Evolutionary conservation across 306 rosid genomes (phyloP).

Genomic region (Glycine tomentella): DNA sequence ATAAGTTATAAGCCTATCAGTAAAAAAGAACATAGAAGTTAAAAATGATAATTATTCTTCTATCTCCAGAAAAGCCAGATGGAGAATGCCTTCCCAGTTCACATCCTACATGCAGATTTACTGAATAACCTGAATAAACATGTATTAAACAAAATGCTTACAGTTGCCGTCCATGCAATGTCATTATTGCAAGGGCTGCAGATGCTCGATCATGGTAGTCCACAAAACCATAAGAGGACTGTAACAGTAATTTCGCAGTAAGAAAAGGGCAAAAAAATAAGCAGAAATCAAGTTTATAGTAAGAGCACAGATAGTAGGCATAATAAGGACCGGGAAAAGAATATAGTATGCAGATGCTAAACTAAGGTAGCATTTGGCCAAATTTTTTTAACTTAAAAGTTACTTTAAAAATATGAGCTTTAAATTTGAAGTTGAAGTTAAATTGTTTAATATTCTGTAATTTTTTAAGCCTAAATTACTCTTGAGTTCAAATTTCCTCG

Average conservation of each 20-base stretch:
- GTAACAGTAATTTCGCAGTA: constrained; percentile 39
- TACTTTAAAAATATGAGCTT: neutral
- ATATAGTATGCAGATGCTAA: constrained; percentile 29
- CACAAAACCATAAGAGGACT: constrained; percentile 75
- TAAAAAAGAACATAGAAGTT: neutral
- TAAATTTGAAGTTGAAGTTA: neutral
- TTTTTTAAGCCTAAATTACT: neutral
- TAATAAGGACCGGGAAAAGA: constrained; percentile 14
- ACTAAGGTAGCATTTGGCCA: neutral
- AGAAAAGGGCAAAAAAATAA: constrained; percentile 15
- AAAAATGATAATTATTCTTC: constrained; percentile 35
- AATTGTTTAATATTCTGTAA: neutral
- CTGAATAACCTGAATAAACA: constrained; percentile 36
- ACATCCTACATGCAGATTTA: constrained; percentile 32
- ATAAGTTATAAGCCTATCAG: constrained; percentile 22
- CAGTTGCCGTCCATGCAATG: constrained; percentile 69
- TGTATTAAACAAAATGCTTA: constrained; percentile 48
- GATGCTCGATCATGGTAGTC: constrained; percentile 67
- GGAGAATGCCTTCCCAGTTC: constrained; percentile 30
- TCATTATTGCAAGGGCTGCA: constrained; percentile 73
- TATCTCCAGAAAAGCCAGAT: constrained; percentile 31
- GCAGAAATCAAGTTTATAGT: constrained; percentile 27
- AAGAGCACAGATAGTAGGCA: constrained; percentile 2
- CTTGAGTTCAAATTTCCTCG: neutral
- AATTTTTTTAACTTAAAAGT: neutral